Evolutionary conservation across 2,329 filamentous ascomycete species (phyloP).

Genomic region (Microascus cirrosus): DNA sequence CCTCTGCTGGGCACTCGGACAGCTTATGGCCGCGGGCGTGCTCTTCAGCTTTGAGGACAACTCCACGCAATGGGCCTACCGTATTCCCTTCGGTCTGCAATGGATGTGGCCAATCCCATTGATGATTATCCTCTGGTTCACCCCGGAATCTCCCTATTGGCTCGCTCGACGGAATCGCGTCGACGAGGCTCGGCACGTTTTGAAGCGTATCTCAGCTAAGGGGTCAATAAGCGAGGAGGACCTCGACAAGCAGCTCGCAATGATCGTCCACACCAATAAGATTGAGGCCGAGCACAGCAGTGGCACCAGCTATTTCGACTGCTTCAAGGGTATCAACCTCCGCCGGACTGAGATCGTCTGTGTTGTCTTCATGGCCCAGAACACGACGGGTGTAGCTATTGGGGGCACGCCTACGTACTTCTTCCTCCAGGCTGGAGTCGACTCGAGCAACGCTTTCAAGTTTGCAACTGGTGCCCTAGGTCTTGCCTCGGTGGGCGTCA

Average conservation of each 20-base stretch:
- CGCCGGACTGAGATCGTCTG: slow-evolving; percentile 65
- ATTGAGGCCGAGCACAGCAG: slow-evolving; percentile 65
- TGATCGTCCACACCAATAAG: slow-evolving; percentile 85
- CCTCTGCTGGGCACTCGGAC: slow-evolving; percentile 35
- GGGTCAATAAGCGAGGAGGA: too few species aligned
- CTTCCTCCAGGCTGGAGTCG: slow-evolving; percentile 22
- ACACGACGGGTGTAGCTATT: slow-evolving; percentile 51
- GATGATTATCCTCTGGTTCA: slow-evolving; percentile 12
- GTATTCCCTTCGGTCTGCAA: slow-evolving; percentile 22
- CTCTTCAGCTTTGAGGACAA: slow-evolving; percentile 18
- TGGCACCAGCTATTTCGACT: slow-evolving; percentile 68
- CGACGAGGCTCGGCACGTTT: too few species aligned
- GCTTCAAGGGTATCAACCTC: slow-evolving; percentile 68
- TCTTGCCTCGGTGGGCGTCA: slow-evolving; percentile 28
- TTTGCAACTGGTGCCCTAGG: slow-evolving; percentile 25
- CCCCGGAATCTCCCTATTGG: slow-evolving; percentile 29
- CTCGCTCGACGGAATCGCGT: slow-evolving; percentile 55
- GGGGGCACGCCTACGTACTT: slow-evolving; percentile 26
- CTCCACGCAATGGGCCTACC: slow-evolving; percentile 22
- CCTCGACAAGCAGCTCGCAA: slow-evolving; percentile 30
- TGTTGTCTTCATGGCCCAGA: slow-evolving; percentile 53
- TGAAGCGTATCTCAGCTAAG: too few species aligned
- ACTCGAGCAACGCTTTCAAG: slow-evolving; percentile 15
- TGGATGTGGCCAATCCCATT: slow-evolving; percentile 20
- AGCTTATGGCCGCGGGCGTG: slow-evolving; percentile 29